Conservation (phyloP, 345 rosid species). For the Arabidopsis suecica region DNA sequence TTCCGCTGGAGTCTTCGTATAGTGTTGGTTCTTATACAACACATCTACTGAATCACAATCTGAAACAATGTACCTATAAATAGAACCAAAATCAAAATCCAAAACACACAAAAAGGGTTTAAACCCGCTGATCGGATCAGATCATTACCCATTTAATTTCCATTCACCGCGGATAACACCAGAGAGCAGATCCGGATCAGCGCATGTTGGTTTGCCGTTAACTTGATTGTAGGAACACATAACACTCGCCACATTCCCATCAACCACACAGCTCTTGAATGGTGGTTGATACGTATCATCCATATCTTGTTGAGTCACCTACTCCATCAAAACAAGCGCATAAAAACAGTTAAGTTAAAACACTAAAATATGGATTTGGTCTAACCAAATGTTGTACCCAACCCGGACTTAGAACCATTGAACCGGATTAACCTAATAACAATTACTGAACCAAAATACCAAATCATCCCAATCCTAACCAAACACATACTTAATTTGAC, state of each 20-base stretch:
- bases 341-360: not conserved
- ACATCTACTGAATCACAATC: slow-evolving; percentile 90
- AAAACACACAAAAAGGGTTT: not conserved
- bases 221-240: slow-evolving; percentile 98
- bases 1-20: slow-evolving; percentile 85
- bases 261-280: slow-evolving; percentile 91
- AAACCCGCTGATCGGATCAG: not conserved
- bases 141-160: slow-evolving; percentile 79
- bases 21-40: slow-evolving; percentile 64
- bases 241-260: slow-evolving; percentile 96
- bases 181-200: slow-evolving; percentile 75
- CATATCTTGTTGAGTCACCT: slow-evolving; percentile 93
- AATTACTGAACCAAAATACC: too few species aligned
- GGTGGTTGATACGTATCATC: slow-evolving; percentile 98
- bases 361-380: not conserved
- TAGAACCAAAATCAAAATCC: not conserved
- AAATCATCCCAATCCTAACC: not conserved
- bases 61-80: slow-evolving; percentile 79
- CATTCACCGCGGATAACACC: slow-evolving; percentile 84
- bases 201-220: slow-evolving; percentile 89
- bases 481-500: not conserved
- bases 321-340: slow-evolving; percentile 22
- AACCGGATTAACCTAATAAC: too few species aligned
- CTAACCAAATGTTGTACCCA: not conserved
- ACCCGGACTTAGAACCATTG: too few species aligned